These are phyloP conservation scores for Populus deltoides DNA, from an alignment of 345 rosid species.

Conservation along the genomic window DNA sequence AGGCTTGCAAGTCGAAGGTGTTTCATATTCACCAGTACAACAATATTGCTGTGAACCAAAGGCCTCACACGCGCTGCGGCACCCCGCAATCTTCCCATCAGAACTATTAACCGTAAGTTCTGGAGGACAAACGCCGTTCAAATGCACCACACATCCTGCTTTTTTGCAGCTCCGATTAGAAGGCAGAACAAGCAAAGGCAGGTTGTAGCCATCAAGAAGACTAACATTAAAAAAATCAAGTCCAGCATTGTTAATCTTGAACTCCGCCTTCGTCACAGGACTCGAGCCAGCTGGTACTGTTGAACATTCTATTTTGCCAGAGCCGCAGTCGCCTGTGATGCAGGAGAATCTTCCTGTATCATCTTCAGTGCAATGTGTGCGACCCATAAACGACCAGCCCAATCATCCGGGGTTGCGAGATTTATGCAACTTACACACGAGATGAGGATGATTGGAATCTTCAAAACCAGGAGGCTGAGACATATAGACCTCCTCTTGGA, in stretches of 20 bases:
- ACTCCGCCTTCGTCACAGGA: constrained; percentile 79
- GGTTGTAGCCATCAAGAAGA: constrained; percentile 89
- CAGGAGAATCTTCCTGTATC: constrained; percentile 66
- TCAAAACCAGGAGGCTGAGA: too few species aligned
- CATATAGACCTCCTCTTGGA: too few species aligned
- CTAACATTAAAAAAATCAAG: constrained; percentile 77
- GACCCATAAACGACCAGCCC: constrained; percentile 93
- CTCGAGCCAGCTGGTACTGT: constrained; percentile 59
- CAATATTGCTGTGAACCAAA: constrained; percentile 70
- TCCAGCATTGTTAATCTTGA: constrained; percentile 69
- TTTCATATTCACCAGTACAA: constrained; percentile 59
- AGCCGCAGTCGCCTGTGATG: constrained; percentile 79
- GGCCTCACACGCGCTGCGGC: constrained; percentile 89
- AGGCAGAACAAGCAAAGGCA: constrained; percentile 70
- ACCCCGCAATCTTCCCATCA: constrained; percentile 51
- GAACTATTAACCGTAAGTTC: constrained; percentile 57
- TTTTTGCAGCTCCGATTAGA: constrained; percentile 55
- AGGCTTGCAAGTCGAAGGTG: constrained; percentile 65
- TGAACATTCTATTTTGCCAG: constrained; percentile 61
- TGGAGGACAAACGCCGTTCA: constrained; percentile 71
- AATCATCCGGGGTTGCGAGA: constrained; percentile 67
- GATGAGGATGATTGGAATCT: too few species aligned
- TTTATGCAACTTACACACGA: too few species aligned
- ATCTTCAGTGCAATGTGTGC: constrained; percentile 67
- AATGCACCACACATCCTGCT: constrained; percentile 71